Base-by-base conservation (phyloP, 495 filamentous ascomycete genomes). In the Penicillium salamii region DNA sequence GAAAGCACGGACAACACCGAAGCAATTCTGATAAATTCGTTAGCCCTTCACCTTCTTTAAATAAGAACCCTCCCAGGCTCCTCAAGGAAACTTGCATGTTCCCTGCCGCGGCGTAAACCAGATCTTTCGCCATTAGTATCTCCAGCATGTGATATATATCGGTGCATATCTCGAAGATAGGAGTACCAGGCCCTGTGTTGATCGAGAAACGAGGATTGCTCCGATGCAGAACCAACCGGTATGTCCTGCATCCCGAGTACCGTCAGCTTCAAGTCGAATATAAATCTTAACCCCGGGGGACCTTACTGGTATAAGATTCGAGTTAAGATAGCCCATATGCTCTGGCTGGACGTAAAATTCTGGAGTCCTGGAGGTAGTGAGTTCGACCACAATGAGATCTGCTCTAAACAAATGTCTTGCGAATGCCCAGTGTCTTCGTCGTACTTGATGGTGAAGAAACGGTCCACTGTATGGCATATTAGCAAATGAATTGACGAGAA, bases 1-100 rank as follows among this genome's bases (percentile, higher is more conserved):
- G 50, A 46, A n/a, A 61, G 50, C 8, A 53, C 50, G 1, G 58
- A 49, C 12, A 61, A 36, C 14, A 49, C 39, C 12, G 54, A 33
- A 1, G 58, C 54, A 28, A 57, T 13, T 41, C 57, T 60, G 17
- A 13, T n/a, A 20, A 23, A 21, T 23, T 45, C n/a, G n/a, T n/a
- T n/a, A n/a, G n/a, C n/a, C n/a, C n/a, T n/a, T n/a, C n/a, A n/a
- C n/a, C n/a, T n/a, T n/a, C n/a, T n/a, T n/a, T n/a, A n/a, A n/a
- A n/a, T n/a, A n/a, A n/a, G n/a, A n/a, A n/a, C n/a, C n/a, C n/a
- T n/a, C n/a, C n/a, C n/a, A 18, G 36, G 36, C 3, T 21, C 20
- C 7, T 21, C 7, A 12, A 9, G 20, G 31, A 7, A 15, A 32
- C 50, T 4, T 36, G 47, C 50, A 53, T 53, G 36, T 26, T 46